phyloP scores from a whole-genome alignment of 2,329 filamentous ascomycete genomes.

The Daldinia eschscholtzii region DNA sequence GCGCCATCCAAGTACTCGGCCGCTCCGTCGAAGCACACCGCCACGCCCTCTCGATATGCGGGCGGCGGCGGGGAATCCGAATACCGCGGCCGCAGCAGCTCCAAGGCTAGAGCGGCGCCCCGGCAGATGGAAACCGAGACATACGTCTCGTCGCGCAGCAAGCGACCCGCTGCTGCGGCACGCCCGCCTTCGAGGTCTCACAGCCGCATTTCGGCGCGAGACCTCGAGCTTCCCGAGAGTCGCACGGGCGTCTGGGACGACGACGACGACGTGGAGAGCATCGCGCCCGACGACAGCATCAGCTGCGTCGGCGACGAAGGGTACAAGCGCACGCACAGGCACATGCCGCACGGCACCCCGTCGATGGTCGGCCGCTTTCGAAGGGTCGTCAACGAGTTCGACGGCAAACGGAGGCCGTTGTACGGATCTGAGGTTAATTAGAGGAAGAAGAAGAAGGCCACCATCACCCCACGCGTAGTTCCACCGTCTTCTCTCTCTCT shows the following conservation, averaged over 20 bases:
- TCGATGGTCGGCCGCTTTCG: conserved; percentile 38
- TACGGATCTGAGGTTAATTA: conserved; percentile 35
- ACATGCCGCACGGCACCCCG: conserved; percentile 11
- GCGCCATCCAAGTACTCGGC: conserved; percentile 18
- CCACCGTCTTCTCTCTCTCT: too few species aligned
- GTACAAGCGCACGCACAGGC: conserved; percentile 40
- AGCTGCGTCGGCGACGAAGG: conserved; percentile 65
- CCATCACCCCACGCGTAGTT: background rate
- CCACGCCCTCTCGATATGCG: conserved; percentile 22
- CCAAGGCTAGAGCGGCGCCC: conserved; percentile 45
- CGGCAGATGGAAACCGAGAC: conserved; percentile 56
- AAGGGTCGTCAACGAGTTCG: conserved; percentile 39
- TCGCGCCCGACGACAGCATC: conserved; percentile 72
- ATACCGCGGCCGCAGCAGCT: conserved; percentile 29
- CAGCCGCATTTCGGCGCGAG: conserved; percentile 51
- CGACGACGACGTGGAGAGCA: conserved; percentile 62
- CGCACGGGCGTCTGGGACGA: conserved; percentile 46
- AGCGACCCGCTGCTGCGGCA: conserved; percentile 54
- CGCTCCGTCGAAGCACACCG: conserved; percentile 19
- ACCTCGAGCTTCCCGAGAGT: conserved; percentile 57
- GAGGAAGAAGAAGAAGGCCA: background rate
- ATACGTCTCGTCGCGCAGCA: conserved; percentile 61
- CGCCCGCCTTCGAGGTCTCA: conserved; percentile 52
- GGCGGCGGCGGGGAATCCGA: conserved; percentile 18
- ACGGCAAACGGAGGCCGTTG: conserved; percentile 33